Base-by-base conservation (phyloP, 2,329 filamentous ascomycete species). In the Pestalotiopsis fici region DNA sequence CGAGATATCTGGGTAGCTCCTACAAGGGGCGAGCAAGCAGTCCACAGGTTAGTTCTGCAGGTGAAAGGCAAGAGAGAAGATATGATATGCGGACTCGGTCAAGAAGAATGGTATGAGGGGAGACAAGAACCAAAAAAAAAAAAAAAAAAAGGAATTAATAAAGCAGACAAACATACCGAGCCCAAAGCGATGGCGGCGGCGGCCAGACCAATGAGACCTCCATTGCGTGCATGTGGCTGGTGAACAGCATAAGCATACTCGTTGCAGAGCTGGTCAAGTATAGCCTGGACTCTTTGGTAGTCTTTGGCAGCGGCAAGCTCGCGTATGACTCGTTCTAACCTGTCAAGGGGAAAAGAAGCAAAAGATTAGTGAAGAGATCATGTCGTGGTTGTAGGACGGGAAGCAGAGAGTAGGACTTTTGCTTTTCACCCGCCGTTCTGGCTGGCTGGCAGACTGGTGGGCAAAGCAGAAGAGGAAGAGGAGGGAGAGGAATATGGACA, bases 161-260 rank as follows among this genome's bases (percentile, higher is more conserved):
- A 35, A 35, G 6, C 11, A 35, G 31, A 35, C 31, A 35, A 35
- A 87, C 92, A 80, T 87, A 98, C 95, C 62, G 93, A 87, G 73
- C 96, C 97, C 67, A 99, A 86, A 65, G 96, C 96, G 79, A 99
- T 99, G 66, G 95, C 96, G 61, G 96, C 96, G 5, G 96, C 96
- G 64, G 96, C 96, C 74, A 99, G 85, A 15, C 96, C 96, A 74
- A 99, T 99, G 73, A 99, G 87, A 59, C 96, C 96, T 71, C 96
- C 96, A 83, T 99, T 99, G 68, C 96, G 88, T 64, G 96, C 95
- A 83, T 99, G 95, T 65, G 96, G 95, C 77, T 98, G 95, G 79
- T 99, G 94, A 55, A 98, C 94, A 57, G 95, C 95, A 79, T 98
- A 99, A 63, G 96, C 96, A 83, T 95, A 99, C 74, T 99, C 96